Conservation (phyloP, 768 basidiomycete species). For the Leccinum pellstonianum region DNA sequence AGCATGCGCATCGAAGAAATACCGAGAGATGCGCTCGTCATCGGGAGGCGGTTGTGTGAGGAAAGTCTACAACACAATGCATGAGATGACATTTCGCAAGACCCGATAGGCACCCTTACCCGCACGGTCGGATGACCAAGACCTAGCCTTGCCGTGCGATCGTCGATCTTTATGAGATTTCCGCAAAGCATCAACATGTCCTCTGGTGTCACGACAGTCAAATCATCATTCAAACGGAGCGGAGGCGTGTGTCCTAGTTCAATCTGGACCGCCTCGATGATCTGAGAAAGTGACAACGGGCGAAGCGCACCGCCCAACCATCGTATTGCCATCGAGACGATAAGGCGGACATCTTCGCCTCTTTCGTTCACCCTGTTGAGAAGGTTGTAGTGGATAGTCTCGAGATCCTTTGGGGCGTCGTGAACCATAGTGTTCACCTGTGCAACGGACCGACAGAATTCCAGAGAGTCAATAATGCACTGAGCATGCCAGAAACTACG, state of each 20-base stretch:
- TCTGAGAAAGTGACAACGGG: slow-evolving; percentile 25
- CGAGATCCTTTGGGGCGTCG: slow-evolving; percentile 20
- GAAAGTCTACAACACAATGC: slow-evolving; percentile 18
- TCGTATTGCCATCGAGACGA: slow-evolving; percentile 23
- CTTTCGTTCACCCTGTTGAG: slow-evolving; percentile 23
- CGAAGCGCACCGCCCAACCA: slow-evolving; percentile 31
- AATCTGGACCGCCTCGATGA: slow-evolving; percentile 31
- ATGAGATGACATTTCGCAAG: slow-evolving; percentile 1
- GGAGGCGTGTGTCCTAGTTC: slow-evolving; percentile 23
- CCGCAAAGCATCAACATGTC: slow-evolving; percentile 29
- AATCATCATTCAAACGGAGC: slow-evolving; percentile 24
- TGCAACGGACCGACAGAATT: slow-evolving; percentile 25
- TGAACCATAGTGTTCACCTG: slow-evolving; percentile 23
- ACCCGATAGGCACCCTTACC: slow-evolving; percentile 10
- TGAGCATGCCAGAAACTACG: slow-evolving; percentile 31
- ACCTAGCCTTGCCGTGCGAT: slow-evolving; percentile 19
- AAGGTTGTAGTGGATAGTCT: slow-evolving; percentile 22
- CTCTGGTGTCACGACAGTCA: slow-evolving; percentile 25
- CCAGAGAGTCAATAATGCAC: slow-evolving; percentile 27
- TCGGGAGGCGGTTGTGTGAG: slow-evolving; percentile 20
- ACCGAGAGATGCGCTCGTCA: slow-evolving; percentile 9
- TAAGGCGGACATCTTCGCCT: slow-evolving; percentile 23
- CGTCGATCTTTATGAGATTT: slow-evolving; percentile 28
- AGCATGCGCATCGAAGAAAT: slow-evolving; percentile 24
- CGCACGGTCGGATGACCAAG: slow-evolving; percentile 25